Evolutionary conservation across 2,329 filamentous ascomycete species (phyloP).

Genomic region (Colletotrichum neosansevieriae): DNA sequence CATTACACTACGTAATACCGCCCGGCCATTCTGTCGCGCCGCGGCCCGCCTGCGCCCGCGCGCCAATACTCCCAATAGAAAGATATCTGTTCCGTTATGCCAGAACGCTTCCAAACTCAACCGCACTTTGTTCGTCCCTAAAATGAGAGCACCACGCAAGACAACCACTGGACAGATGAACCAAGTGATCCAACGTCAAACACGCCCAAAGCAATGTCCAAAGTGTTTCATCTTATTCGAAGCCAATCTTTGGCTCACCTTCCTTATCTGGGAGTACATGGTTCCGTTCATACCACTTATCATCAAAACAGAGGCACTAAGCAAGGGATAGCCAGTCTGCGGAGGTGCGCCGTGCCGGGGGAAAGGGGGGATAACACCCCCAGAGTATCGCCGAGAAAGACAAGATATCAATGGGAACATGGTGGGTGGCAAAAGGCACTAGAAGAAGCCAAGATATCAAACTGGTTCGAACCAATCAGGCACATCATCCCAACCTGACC

Average conservation of each 20-base stretch:
- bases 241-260: not conserved
- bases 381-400: slow-evolving; percentile 30
- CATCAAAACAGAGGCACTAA: slow-evolving; percentile 9
- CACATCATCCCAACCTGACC: not conserved
- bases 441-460: slow-evolving; percentile 37
- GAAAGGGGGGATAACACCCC: not conserved
- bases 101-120: not conserved
- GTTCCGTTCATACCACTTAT: slow-evolving; percentile 3
- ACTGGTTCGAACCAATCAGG: slow-evolving; percentile 17
- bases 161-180: not conserved
- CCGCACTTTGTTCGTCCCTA: not conserved
- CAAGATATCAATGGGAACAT: slow-evolving; percentile 38
- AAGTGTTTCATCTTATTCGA: not conserved
- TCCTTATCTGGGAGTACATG: not conserved
- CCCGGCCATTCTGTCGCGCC: too few species aligned
- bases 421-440: too few species aligned
- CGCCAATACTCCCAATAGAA: too few species aligned
- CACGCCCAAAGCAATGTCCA: not conserved
- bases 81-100: not conserved
- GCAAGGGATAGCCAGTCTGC: slow-evolving; percentile 20
- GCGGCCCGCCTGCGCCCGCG: too few species aligned
- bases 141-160: not conserved
- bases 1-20: too few species aligned
- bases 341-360: slow-evolving; percentile 2
- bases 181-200: not conserved